phyloP scores from a whole-genome alignment of 352 stramenopile species.

The Elongisporangium undulatum region DNA sequence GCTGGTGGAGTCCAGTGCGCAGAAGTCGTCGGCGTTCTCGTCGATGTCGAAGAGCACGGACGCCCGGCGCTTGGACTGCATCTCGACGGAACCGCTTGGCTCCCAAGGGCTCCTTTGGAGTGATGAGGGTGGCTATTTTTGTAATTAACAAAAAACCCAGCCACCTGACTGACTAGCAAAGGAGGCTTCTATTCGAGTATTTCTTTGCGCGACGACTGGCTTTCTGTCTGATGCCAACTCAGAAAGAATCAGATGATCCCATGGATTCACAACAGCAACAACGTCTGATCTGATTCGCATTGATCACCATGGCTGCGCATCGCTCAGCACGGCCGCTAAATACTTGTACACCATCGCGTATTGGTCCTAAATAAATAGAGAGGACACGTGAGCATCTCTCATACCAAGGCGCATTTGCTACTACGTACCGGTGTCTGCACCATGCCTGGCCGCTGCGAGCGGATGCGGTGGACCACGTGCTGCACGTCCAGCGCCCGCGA shows the following conservation, averaged over 20 bases:
- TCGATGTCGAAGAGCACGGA: conserved; percentile 41
- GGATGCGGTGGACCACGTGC: conserved; percentile 51
- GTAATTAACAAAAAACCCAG: no score
- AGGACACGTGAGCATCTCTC: background rate
- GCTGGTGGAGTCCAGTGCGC: conserved; percentile 7
- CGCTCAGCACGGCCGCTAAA: conserved; percentile 57
- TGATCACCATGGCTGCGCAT: conserved; percentile 52
- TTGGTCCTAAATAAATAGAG: conserved; percentile 46
- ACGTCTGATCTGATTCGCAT: no score
- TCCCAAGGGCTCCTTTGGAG: no score
- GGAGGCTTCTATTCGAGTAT: no score
- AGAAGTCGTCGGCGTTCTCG: conserved; percentile 19
- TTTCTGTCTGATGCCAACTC: no score
- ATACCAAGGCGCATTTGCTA: background rate
- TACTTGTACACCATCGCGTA: conserved; percentile 86
- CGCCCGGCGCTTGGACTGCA: conserved; percentile 8
- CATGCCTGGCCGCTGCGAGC: conserved; percentile 75
- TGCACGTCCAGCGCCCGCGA: conserved; percentile 41
- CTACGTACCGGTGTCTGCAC: conserved; percentile 73
- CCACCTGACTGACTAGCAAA: no score
- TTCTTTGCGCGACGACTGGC: no score
- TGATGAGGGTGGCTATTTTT: no score
- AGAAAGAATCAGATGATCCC: no score
- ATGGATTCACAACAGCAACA: no score
- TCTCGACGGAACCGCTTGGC: no score